phyloP scores from a whole-genome alignment of 2,329 filamentous ascomycete species.

The Lecanicillium sp. region DNA sequence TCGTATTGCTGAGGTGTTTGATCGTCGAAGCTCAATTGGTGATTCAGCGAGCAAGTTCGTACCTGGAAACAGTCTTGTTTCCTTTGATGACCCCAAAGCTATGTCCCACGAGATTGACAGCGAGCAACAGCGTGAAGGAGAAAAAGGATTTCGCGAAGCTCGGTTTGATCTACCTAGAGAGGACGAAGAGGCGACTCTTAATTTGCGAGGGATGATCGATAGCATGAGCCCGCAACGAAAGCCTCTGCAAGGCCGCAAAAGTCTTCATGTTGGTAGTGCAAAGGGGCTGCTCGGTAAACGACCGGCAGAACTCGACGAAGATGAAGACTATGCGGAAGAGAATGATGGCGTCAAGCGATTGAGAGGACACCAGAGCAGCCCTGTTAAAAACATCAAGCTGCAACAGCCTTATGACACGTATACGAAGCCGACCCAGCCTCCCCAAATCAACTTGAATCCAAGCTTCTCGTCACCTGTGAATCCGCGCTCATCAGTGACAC shows the following conservation, averaged over 20 bases:
- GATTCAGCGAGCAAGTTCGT: slow-evolving; percentile 57
- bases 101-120: slow-evolving; percentile 56
- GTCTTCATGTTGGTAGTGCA: slow-evolving; percentile 66
- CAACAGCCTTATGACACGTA: slow-evolving; percentile 60
- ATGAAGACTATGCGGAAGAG: slow-evolving; percentile 45
- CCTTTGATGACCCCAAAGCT: slow-evolving; percentile 56
- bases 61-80: slow-evolving; percentile 42
- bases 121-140: slow-evolving; percentile 50
- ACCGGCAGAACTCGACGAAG: slow-evolving; percentile 60
- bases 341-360: slow-evolving; percentile 58
- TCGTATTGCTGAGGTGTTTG: slow-evolving; percentile 61
- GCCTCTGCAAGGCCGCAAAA: slow-evolving; percentile 59
- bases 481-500: slow-evolving; percentile 39
- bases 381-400: slow-evolving; percentile 66
- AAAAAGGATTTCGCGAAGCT: slow-evolving; percentile 49
- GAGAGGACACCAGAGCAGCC: slow-evolving; percentile 63
- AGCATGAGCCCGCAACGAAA: slow-evolving; percentile 71
- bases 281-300: slow-evolving; percentile 67
- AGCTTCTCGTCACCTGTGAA: slow-evolving; percentile 40
- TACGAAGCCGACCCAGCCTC: slow-evolving; percentile 11
- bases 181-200: slow-evolving; percentile 55
- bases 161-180: slow-evolving; percentile 33
- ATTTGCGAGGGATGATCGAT: slow-evolving; percentile 68
- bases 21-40: slow-evolving; percentile 62
- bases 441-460: slow-evolving; percentile 29